Evolutionary conservation across 2,329 filamentous ascomycete species (phyloP).

Genomic region (Penicillium sp.): DNA sequence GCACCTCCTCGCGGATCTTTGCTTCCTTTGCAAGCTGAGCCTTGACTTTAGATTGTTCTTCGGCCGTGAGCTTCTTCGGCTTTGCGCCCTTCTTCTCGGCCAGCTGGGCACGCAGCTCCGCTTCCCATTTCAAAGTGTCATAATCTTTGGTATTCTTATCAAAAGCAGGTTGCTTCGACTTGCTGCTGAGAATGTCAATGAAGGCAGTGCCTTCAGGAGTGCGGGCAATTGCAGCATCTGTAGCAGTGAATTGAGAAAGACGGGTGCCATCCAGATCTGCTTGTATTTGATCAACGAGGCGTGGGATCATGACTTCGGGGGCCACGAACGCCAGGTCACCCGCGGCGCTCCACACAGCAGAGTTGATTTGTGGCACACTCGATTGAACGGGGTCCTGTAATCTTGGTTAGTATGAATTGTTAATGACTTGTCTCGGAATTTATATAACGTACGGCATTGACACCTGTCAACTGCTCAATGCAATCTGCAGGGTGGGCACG

Average conservation of each 20-base stretch:
- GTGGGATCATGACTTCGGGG: constrained; percentile 74
- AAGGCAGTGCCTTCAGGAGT: constrained; percentile 87
- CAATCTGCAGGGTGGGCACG: constrained; percentile 62
- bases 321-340: constrained; percentile 93
- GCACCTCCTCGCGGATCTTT: constrained; percentile 71
- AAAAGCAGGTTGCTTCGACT: constrained; percentile 65
- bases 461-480: constrained; percentile 64
- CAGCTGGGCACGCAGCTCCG: constrained; percentile 80
- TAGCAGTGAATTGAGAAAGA: constrained; percentile 71
- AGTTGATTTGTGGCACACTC: constrained; percentile 45
- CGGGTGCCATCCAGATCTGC: constrained; percentile 70
- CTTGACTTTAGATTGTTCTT: constrained; percentile 87
- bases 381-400: constrained; percentile 34
- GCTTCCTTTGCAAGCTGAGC: constrained; percentile 86
- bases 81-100: constrained; percentile 86
- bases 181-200: constrained; percentile 86
- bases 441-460: constrained; percentile 45
- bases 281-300: constrained; percentile 71
- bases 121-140: constrained; percentile 95
- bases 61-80: constrained; percentile 83
- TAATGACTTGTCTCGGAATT: not conserved
- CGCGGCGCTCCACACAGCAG: constrained; percentile 78
- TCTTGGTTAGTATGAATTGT: not conserved
- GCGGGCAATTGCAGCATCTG: constrained; percentile 89
- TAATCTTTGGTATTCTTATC: constrained; percentile 95